Evolutionary conservation across 2,329 filamentous ascomycete species (phyloP).

Genomic region (Aspergillus nomiae): DNA sequence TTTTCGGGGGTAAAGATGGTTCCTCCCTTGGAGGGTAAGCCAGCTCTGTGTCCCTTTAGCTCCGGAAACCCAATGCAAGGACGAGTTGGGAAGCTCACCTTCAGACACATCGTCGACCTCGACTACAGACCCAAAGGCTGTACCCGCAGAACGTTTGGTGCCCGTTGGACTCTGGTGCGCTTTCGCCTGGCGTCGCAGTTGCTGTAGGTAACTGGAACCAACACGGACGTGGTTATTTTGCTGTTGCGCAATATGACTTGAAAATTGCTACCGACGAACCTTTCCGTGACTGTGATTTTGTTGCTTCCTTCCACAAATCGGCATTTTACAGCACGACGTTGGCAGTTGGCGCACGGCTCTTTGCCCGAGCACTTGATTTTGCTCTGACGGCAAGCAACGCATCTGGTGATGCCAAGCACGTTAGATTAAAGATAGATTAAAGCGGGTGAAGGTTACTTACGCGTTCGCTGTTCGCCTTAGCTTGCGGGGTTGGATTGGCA

Average conservation of each 20-base stretch:
- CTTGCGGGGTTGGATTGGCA: conserved; percentile 7
- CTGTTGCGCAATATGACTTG: background rate
- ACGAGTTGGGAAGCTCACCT: background rate
- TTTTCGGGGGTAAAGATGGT: conserved; percentile 19
- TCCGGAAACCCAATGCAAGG: conserved; percentile 19
- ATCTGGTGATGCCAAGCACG: conserved; percentile 10
- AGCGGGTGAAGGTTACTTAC: conserved; percentile 1
- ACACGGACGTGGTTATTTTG: background rate
- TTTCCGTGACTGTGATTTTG: conserved; percentile 37
- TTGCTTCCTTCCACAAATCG: conserved; percentile 31
- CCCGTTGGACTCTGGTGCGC: conserved; percentile 22
- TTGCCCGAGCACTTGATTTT: conserved; percentile 46
- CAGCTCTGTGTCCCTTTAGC: background rate
- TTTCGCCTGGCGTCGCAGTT: conserved; percentile 27
- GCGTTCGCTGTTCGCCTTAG: conserved; percentile 12
- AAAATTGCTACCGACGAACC: conserved; percentile 18
- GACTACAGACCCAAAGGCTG: conserved; percentile 12
- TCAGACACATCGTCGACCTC: no score
- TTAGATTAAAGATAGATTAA: background rate
- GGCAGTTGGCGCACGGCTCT: conserved; percentile 36
- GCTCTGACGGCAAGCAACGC: conserved; percentile 39
- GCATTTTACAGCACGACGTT: conserved; percentile 29
- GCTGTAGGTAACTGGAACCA: conserved; percentile 16
- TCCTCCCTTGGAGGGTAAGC: background rate
- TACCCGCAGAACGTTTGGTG: conserved; percentile 33